Conservation (phyloP, 2,329 filamentous ascomycete genomes). For the Cytospora schulzeri region DNA sequence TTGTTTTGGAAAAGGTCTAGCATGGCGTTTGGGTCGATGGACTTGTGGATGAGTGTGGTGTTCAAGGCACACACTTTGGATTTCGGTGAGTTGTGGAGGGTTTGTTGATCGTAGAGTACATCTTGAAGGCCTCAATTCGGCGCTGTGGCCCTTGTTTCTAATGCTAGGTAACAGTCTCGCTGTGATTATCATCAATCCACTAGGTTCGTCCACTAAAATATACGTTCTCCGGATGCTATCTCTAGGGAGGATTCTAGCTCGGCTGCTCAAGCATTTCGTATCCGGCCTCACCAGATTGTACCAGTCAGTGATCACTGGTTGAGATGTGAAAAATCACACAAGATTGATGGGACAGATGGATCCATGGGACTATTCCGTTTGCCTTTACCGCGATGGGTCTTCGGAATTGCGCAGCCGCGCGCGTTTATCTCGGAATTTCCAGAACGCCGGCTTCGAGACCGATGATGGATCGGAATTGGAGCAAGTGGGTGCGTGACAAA, state of each 20-base stretch:
- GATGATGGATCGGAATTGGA: not conserved
- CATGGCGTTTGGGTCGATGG: constrained; percentile 9
- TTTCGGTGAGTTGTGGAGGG: not conserved
- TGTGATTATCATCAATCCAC: not conserved
- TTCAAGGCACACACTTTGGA: not conserved
- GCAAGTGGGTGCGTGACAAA: not conserved
- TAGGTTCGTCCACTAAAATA: no score
- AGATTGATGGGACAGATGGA: not conserved
- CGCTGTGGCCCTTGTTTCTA: not conserved
- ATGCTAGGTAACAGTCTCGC: not conserved
- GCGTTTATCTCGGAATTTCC: not conserved
- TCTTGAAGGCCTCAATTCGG: not conserved
- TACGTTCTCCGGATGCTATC: not conserved
- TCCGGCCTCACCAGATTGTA: no score
- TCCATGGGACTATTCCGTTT: not conserved
- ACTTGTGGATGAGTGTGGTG: not conserved
- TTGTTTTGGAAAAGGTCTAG: not conserved
- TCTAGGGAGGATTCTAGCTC: not conserved
- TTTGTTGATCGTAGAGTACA: not conserved
- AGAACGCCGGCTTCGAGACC: not conserved
- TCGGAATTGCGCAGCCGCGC: not conserved
- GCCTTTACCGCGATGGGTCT: not conserved
- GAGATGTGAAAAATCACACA: no score
- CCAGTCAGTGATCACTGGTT: no score
- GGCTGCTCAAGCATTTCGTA: no score